These are phyloP conservation scores for Ogataea polymorpha DNA, from an alignment of 805 yeast species.

Conservation along the genomic window DNA sequence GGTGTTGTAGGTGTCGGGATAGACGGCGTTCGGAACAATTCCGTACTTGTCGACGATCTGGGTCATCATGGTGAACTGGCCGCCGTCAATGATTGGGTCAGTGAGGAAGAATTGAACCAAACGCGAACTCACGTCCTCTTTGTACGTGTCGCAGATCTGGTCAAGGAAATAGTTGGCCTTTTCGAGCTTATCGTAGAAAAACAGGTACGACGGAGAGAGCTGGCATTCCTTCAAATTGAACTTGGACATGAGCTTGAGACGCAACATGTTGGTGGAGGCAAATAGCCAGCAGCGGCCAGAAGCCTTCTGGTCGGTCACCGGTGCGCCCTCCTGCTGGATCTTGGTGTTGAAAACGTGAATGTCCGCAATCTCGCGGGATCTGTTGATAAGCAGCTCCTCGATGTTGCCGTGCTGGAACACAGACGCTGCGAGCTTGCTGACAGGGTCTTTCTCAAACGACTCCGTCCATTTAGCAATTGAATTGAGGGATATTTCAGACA, in stretches of 20 bases:
- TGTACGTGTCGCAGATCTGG: conserved; percentile 66
- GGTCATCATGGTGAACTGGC: conserved; percentile 82
- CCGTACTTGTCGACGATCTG: conserved; percentile 80
- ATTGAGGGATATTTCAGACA: conserved; percentile 10
- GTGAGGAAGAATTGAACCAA: conserved; percentile 60
- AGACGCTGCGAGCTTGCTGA: conserved; percentile 32
- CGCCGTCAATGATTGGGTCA: conserved; percentile 79
- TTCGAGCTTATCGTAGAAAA: conserved; percentile 84
- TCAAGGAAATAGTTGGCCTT: conserved; percentile 79
- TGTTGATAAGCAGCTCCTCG: conserved; percentile 37
- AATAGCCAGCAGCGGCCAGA: conserved; percentile 90
- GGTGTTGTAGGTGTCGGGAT: conserved; percentile 63
- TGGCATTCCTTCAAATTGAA: conserved; percentile 67
- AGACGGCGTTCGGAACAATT: conserved; percentile 67
- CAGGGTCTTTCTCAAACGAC: conserved; percentile 26
- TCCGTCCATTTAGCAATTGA: conserved; percentile 28
- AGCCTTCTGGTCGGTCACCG: conserved; percentile 68
- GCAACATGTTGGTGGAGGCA: conserved; percentile 73
- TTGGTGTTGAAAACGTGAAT: conserved; percentile 40
- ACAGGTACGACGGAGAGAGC: conserved; percentile 73
- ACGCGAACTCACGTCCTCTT: conserved; percentile 66
- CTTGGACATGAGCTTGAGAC: conserved; percentile 58
- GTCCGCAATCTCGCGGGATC: conserved; percentile 31
- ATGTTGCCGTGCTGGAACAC: conserved; percentile 36
- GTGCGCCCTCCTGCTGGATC: conserved; percentile 52